Evolutionary conservation across 2,329 filamentous ascomycete species (phyloP).

Genomic region (Talaromyces sp.): DNA sequence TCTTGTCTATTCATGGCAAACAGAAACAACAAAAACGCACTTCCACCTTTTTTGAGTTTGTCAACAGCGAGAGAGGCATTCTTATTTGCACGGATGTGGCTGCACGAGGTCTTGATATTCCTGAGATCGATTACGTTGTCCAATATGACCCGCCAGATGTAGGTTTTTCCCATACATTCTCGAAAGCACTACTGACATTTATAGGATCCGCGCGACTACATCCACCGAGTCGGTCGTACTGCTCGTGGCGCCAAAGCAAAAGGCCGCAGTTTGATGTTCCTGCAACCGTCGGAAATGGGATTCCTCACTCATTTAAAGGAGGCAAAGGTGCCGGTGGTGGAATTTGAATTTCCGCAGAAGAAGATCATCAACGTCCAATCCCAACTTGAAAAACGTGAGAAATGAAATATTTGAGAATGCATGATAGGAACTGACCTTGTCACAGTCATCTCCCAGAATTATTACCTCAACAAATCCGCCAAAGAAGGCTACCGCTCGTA

Average conservation of each 20-base stretch:
- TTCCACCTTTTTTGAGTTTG: slow-evolving; percentile 97
- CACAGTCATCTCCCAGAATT: slow-evolving; percentile 88
- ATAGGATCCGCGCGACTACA: slow-evolving; percentile 68
- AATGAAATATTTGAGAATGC: background rate
- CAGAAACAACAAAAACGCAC: slow-evolving; percentile 99
- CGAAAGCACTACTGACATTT: background rate
- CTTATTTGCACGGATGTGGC: slow-evolving; percentile 96
- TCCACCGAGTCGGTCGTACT: slow-evolving; percentile 92
- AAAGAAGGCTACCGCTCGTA: slow-evolving; percentile 80
- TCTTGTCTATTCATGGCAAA: slow-evolving; percentile 69
- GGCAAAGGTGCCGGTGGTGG: slow-evolving; percentile 84
- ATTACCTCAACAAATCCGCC: slow-evolving; percentile 85
- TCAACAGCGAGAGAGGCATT: slow-evolving; percentile 75
- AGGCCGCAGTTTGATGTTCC: slow-evolving; percentile 85
- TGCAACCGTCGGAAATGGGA: slow-evolving; percentile 85
- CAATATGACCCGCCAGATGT: slow-evolving; percentile 91
- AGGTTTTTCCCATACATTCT: background rate
- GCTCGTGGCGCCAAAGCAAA: slow-evolving; percentile 77
- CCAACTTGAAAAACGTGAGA: slow-evolving; percentile 45
- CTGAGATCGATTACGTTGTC: slow-evolving; percentile 91
- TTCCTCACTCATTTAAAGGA: slow-evolving; percentile 90
- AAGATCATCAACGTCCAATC: slow-evolving; percentile 88
- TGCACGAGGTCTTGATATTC: slow-evolving; percentile 90
- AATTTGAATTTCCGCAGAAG: slow-evolving; percentile 89
- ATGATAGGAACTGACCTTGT: background rate